Evolutionary conservation across 2,329 filamentous ascomycete species (phyloP).

Genomic region (Diplocarpon rosae): DNA sequence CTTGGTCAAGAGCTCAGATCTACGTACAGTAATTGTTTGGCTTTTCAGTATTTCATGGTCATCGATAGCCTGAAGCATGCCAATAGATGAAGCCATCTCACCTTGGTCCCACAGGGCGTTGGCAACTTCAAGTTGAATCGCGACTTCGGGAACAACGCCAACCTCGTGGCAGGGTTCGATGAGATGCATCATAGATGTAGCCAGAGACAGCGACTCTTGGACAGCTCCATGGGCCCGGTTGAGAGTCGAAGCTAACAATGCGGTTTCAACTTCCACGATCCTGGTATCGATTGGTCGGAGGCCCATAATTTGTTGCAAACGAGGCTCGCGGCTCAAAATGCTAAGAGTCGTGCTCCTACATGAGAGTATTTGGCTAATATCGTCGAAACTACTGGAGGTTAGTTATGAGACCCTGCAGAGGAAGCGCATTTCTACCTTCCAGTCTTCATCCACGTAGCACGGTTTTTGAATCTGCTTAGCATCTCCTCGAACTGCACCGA

Average conservation of each 20-base stretch:
- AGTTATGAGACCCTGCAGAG: conserved; percentile 7
- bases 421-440: conserved; percentile 48
- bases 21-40: conserved; percentile 61
- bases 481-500: conserved; percentile 48
- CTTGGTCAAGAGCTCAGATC: conserved; percentile 73
- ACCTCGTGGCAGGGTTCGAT: conserved; percentile 56
- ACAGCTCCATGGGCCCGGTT: conserved; percentile 70
- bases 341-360: conserved; percentile 76
- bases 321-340: conserved; percentile 59
- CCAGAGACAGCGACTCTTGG: conserved; percentile 78
- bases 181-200: conserved; percentile 72
- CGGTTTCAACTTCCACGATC: conserved; percentile 63
- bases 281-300: conserved; percentile 53
- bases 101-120: conserved; percentile 91
- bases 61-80: conserved; percentile 70
- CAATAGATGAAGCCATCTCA: conserved; percentile 79
- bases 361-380: conserved; percentile 70
- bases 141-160: conserved; percentile 68
- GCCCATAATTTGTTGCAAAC: conserved; percentile 48
- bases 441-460: conserved; percentile 70
- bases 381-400: conserved; percentile 48
- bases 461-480: conserved; percentile 51
- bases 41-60: conserved; percentile 48
- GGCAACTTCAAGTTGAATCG: conserved; percentile 71
- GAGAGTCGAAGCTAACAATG: conserved; percentile 63